Evolutionary conservation across 2,329 filamentous ascomycete species (phyloP), one percentile per base, ranked within the genome.

Genomic region (Diaporthe sp.): DNA sequence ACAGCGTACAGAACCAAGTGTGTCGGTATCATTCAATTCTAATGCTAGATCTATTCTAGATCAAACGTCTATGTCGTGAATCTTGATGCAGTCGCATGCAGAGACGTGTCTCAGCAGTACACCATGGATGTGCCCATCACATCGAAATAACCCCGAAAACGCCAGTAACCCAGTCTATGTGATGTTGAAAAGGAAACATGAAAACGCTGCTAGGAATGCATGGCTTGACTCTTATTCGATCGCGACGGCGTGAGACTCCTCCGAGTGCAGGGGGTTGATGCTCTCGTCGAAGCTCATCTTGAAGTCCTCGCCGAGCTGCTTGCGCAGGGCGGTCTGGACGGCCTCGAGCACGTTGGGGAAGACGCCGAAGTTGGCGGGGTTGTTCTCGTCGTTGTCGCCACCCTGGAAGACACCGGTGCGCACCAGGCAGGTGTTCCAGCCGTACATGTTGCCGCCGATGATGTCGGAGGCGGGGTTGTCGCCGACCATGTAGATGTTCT

Each of bases 361-460:
- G 53, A 95, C 93, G 77, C 93, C 93, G 80, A 94, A 94, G 85
- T 88, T 93, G 80, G 93, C 93, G 1, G 93, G 93, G 84, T 94
- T 95, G 84, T 94, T 87, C 82, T 92, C 88, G 80, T 95, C 93
- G 81, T 95, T 95, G 74, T 91, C 92, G 25, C 90, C 92, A 76
- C 93, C 93, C 85, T 94, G 92, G 89, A 93, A 94, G 63, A 95
- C 93, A 84, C 93, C 93, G 0, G 93, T 95, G 80, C 93, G 90
- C 73, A 95, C 93, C 71, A 95, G 84, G 80, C 93, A 94, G 4
- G 93, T 94, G 85, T 95, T 95, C 93, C 93, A 95, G 75, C 92
- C 92, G 83, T 95, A 94, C 89, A 92, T 93, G 88, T 95, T 95
- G 76, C 93, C 93, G 76, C 93, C 93, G 77, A 93, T 88, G 79